Evolutionary conservation across 1,284 basidiomycete genomes (phyloP).

Genomic region (Sanguinoderma infundibulare): DNA sequence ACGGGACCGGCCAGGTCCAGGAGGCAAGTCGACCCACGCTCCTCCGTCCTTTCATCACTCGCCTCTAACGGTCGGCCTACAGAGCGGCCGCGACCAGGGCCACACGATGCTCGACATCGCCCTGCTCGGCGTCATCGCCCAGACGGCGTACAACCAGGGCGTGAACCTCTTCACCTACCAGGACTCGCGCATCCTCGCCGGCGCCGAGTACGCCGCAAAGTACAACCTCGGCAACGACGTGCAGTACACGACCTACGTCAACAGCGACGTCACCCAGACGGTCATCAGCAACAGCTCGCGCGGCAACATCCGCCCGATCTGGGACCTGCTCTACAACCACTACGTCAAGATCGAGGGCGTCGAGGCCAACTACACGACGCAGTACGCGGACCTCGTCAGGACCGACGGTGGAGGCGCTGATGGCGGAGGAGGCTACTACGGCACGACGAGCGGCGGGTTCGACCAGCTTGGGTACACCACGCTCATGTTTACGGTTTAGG

Average conservation of each 20-base stretch:
- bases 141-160: constrained; percentile 12
- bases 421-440: constrained; percentile 1
- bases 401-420: constrained; percentile 6
- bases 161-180: not conserved
- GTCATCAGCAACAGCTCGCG: constrained; percentile 8
- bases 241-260: constrained; percentile 11
- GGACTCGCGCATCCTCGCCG: constrained; percentile 8
- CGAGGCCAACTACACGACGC: constrained; percentile 1
- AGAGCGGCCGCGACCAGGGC: constrained; percentile 11
- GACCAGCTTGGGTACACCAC: constrained; percentile 11
- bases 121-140: constrained; percentile 8
- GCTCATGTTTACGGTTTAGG: constrained; percentile 10
- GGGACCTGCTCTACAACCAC: constrained; percentile 14
- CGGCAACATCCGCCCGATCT: constrained; percentile 10
- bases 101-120: constrained; percentile 10
- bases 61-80: not conserved
- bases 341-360: constrained; percentile 7
- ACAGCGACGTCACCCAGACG: constrained; percentile 13
- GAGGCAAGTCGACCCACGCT: not conserved
- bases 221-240: constrained; percentile 16
- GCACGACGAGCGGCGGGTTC: constrained; percentile 10
- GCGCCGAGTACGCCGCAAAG: constrained; percentile 12
- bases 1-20: constrained; percentile 8
- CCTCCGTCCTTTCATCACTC: too few species aligned
- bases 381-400: constrained; percentile 10